These are phyloP conservation scores for Wolfiporia cocos DNA, from an alignment of 1,284 basidiomycete genomes.

Conservation along the genomic window DNA sequence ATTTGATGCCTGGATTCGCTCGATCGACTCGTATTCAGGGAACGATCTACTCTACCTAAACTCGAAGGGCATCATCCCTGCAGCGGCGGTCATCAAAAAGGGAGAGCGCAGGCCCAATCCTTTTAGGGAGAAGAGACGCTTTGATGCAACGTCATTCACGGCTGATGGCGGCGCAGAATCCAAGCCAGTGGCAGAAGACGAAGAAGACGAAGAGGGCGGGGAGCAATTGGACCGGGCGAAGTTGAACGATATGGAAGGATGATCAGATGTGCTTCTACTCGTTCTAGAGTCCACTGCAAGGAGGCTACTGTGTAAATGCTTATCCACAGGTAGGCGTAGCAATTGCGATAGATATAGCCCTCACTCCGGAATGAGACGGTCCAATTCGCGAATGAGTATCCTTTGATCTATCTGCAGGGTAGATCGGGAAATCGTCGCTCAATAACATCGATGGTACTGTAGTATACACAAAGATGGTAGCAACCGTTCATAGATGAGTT, in stretches of 20 bases:
- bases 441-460: too few relatives aligned
- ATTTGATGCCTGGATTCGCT: constrained; percentile 72
- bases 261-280: too few relatives aligned
- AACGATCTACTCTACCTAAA: constrained; percentile 69
- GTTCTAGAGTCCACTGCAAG: too few relatives aligned
- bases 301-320: too few relatives aligned
- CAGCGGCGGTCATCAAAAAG: constrained; percentile 56
- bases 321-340: too few relatives aligned
- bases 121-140: constrained; percentile 60
- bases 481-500: too few relatives aligned
- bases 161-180: constrained; percentile 24
- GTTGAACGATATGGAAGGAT: constrained; percentile 71
- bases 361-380: too few relatives aligned
- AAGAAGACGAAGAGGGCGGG: constrained; percentile 51
- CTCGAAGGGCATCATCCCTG: constrained; percentile 64
- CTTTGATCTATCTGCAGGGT: too few relatives aligned
- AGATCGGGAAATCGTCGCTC: too few relatives aligned
- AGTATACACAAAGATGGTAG: too few relatives aligned
- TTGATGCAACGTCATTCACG: constrained; percentile 55
- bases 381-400: too few relatives aligned
- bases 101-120: constrained; percentile 53
- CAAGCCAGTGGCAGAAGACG: constrained; percentile 34
- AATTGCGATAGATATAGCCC: too few relatives aligned
- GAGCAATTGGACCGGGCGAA: constrained; percentile 54
- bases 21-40: constrained; percentile 64